Conservation (phyloP, 371 early-diverging fungal species). For the Lichtheimia ornata region DNA sequence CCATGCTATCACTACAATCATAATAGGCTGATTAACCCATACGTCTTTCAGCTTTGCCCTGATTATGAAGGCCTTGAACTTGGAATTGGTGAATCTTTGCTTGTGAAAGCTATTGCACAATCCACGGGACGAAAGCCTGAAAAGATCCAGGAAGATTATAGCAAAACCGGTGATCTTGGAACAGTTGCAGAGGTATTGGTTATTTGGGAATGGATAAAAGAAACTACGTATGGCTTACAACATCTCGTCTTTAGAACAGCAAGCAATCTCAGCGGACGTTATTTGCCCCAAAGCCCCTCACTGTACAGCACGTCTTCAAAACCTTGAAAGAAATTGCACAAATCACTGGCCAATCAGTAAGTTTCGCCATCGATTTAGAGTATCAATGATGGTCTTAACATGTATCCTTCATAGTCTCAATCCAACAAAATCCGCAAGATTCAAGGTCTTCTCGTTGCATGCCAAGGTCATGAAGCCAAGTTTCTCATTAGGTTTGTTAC, state of each 20-base stretch:
- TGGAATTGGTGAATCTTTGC: constrained; percentile 92
- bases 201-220: not conserved
- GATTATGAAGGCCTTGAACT: constrained; percentile 96
- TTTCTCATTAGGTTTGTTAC: constrained; percentile 78
- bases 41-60: constrained; percentile 73
- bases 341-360: constrained; percentile 77
- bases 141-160: constrained; percentile 81
- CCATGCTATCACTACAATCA: not conserved
- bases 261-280: constrained; percentile 76
- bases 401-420: constrained; percentile 56
- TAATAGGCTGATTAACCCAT: not conserved
- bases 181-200: constrained; percentile 77
- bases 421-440: constrained; percentile 86
- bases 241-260: constrained; percentile 52
- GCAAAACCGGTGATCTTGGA: constrained; percentile 90
- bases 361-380: not conserved
- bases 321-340: constrained; percentile 86
- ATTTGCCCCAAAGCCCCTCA: constrained; percentile 80
- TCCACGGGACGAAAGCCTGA: constrained; percentile 80
- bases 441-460: constrained; percentile 78
- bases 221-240: not conserved
- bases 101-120: constrained; percentile 93
- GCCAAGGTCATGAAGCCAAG: constrained; percentile 88
- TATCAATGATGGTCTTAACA: not conserved
- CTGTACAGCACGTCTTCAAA: constrained; percentile 83